Evolutionary conservation across 371 early-diverging fungal species (phyloP).

Genomic region (Fennellomyces sp.): DNA sequence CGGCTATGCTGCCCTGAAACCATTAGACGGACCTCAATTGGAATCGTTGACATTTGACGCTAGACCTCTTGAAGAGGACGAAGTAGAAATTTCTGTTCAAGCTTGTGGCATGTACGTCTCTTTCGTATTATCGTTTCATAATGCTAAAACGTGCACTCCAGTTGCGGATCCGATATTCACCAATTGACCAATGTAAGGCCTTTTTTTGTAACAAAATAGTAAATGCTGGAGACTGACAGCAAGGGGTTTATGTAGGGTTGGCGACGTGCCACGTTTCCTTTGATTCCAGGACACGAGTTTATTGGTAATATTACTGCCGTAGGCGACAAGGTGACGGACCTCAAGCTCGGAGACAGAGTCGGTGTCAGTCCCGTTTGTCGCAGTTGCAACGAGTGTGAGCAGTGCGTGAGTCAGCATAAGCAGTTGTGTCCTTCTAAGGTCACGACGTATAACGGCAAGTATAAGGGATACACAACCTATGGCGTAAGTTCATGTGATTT

Average conservation of each 20-base stretch:
- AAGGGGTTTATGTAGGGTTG: conserved; percentile 42
- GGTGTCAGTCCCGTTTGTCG: conserved; percentile 70
- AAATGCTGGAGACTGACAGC: no score
- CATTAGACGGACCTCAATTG: conserved; percentile 27
- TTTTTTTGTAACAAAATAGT: no score
- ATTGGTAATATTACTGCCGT: conserved; percentile 64
- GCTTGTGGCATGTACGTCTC: conserved; percentile 60
- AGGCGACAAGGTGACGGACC: conserved; percentile 48
- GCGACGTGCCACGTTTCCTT: conserved; percentile 51
- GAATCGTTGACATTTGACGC: conserved; percentile 45
- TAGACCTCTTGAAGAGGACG: conserved; percentile 45
- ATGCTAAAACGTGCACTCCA: conserved; percentile 7
- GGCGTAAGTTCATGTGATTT: conserved; percentile 37
- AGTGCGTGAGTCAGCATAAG: conserved; percentile 35
- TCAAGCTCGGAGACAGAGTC: conserved; percentile 70
- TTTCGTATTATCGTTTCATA: not conserved
- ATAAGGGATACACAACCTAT: conserved; percentile 38
- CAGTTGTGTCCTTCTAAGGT: conserved; percentile 44
- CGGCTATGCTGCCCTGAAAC: conserved; percentile 40
- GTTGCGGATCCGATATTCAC: conserved; percentile 58
- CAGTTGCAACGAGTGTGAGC: conserved; percentile 37
- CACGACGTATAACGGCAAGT: conserved; percentile 48
- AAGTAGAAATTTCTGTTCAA: conserved; percentile 61
- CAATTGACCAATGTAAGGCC: conserved; percentile 34
- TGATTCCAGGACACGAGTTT: conserved; percentile 81